Evolutionary conservation across 805 yeast species (phyloP).

Genomic region (Ogataea henricii): DNA sequence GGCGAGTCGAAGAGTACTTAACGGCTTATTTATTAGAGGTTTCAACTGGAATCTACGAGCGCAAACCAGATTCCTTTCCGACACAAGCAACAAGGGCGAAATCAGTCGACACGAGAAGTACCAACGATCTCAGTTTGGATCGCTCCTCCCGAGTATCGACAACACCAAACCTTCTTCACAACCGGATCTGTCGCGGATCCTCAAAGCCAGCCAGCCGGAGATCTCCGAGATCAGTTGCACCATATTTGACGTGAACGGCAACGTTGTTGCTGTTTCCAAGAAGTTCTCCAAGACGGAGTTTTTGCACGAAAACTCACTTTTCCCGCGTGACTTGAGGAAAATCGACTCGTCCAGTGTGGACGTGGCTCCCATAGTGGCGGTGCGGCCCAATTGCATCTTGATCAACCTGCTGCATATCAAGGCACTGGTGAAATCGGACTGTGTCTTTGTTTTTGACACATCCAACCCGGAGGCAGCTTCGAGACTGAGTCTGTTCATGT

Average conservation of each 20-base stretch:
- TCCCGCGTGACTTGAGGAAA: constrained; percentile 85
- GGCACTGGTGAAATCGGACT: constrained; percentile 80
- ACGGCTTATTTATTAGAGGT: not conserved
- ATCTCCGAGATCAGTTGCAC: constrained; percentile 74
- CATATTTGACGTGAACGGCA: constrained; percentile 69
- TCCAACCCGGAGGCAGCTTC: constrained; percentile 62
- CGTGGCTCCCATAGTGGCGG: constrained; percentile 86
- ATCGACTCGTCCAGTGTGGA: constrained; percentile 74
- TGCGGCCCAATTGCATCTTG: constrained; percentile 73
- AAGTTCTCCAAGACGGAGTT: constrained; percentile 75
- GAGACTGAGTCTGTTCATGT: constrained; percentile 73
- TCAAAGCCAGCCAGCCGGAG: constrained; percentile 49
- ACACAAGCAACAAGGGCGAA: not conserved
- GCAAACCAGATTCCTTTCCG: constrained; percentile 1
- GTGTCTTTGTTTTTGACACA: constrained; percentile 83
- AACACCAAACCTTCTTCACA: not conserved
- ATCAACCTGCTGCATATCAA: constrained; percentile 85
- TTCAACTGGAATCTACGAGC: not conserved
- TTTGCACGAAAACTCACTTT: constrained; percentile 67
- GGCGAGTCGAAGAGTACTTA: not conserved
- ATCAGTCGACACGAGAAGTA: not conserved
- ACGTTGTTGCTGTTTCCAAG: constrained; percentile 66
- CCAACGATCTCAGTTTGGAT: not conserved
- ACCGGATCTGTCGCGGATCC: constrained; percentile 20
- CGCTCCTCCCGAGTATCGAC: not conserved